These are phyloP conservation scores for Heliophila coronopifolia DNA, from an alignment of 441 rosid genomes.

Conservation along the genomic window DNA sequence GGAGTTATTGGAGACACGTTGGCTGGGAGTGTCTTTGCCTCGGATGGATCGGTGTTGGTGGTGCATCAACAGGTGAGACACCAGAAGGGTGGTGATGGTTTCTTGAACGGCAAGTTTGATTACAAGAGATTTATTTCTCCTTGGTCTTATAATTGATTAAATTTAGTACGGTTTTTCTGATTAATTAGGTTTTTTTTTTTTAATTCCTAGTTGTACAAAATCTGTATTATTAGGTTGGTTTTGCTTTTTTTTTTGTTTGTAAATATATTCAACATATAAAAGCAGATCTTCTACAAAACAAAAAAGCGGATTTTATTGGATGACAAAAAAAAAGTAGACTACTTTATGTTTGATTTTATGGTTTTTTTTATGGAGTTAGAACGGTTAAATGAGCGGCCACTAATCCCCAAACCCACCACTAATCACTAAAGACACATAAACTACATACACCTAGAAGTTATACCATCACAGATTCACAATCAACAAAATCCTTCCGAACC, in stretches of 20 bases:
- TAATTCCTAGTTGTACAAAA: conserved; percentile 4
- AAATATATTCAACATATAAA: too few relatives aligned
- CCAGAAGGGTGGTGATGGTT: conserved; percentile 32
- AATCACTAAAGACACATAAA: too few relatives aligned
- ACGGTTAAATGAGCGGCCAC: too few relatives aligned
- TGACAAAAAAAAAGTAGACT: too few relatives aligned
- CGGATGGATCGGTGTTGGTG: conserved; percentile 53
- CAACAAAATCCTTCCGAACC: too few relatives aligned
- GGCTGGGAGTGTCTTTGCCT: conserved; percentile 40
- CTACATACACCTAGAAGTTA: too few relatives aligned
- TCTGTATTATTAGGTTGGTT: conserved; percentile 13
- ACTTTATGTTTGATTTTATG: too few relatives aligned
- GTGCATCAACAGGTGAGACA: conserved; percentile 64
- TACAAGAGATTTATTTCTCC: conserved; percentile 14
- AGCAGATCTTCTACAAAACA: too few relatives aligned
- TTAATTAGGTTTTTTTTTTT: conserved; percentile 16
- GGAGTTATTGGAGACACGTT: conserved; percentile 69
- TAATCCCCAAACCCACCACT: too few relatives aligned
- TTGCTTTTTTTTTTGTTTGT: not conserved
- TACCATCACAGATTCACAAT: too few relatives aligned
- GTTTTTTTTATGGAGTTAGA: too few relatives aligned
- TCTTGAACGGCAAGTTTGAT: conserved; percentile 29
- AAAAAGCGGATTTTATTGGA: too few relatives aligned
- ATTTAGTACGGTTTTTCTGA: not conserved
- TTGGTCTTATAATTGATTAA: conserved; percentile 10